Evolutionary conservation across 202 grass and related monocot species (phyloP).

Genomic region (Panicum hallii): DNA sequence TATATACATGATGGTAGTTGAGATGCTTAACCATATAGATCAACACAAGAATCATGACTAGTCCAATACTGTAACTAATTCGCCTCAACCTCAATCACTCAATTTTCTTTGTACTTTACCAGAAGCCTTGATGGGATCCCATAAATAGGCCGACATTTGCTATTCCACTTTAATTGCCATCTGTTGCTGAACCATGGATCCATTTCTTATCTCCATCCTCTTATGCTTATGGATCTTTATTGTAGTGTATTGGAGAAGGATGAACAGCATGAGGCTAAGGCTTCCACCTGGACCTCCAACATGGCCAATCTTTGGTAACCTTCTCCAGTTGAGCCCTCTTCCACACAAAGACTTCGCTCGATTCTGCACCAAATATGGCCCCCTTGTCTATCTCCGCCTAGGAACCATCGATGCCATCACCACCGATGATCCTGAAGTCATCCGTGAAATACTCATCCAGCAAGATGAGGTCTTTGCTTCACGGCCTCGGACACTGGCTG

Average conservation of each 20-base stretch:
- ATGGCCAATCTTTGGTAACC: conserved; percentile 84
- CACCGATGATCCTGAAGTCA: conserved; percentile 88
- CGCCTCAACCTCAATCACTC: conserved; percentile 45
- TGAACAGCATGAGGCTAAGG: conserved; percentile 47
- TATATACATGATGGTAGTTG: conserved; percentile 59
- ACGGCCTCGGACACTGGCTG: conserved; percentile 82
- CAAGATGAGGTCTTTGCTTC: conserved; percentile 93
- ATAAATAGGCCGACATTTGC: conserved; percentile 53
- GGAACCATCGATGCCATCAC: conserved; percentile 85
- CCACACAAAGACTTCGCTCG: conserved; percentile 87
- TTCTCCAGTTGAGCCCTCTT: conserved; percentile 77
- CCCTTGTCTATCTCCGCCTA: conserved; percentile 87
- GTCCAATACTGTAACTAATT: conserved; percentile 65
- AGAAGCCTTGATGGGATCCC: conserved; percentile 35
- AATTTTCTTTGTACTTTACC: conserved; percentile 46
- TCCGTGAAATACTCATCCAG: conserved; percentile 84
- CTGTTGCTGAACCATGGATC: conserved; percentile 49
- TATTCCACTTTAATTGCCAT: conserved; percentile 40
- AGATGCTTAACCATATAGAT: conserved; percentile 59
- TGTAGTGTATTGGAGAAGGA: conserved; percentile 55
- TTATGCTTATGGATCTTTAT: conserved; percentile 61
- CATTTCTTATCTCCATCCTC: conserved; percentile 56
- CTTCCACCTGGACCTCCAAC: conserved; percentile 81
- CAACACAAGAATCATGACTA: conserved; percentile 81
- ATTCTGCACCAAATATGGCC: conserved; percentile 76